Conservation (phyloP, 202 grass and related monocot genomes). For the Musa balbisiana region DNA sequence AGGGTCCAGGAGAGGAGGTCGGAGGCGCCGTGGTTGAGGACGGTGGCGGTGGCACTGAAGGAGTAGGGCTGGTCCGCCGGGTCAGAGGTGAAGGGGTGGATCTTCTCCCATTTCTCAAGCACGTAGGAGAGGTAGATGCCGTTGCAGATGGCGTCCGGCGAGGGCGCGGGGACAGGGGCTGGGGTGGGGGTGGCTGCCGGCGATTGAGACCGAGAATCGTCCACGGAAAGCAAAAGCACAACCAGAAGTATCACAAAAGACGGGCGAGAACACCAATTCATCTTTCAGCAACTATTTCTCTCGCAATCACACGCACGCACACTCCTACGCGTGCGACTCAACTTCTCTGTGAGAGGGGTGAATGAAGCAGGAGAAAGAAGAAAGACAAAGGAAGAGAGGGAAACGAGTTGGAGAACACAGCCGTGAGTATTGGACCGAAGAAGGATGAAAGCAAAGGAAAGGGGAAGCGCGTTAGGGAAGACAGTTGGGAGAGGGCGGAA, state of each 20-base stretch:
- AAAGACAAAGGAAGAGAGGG: too few species aligned
- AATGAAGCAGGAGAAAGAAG: too few species aligned
- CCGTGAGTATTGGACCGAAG: slow-evolving; percentile 24
- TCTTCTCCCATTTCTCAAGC: slow-evolving; percentile 28
- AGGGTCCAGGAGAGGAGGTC: slow-evolving; percentile 63
- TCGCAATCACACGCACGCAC: too few species aligned
- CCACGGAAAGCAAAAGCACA: slow-evolving; percentile 30
- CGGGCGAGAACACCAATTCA: slow-evolving; percentile 21
- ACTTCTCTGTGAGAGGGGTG: neutral
- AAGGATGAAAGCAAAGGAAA: slow-evolving; percentile 29
- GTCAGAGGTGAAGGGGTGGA: slow-evolving; percentile 58
- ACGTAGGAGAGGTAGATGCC: slow-evolving; percentile 59
- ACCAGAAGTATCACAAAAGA: slow-evolving; percentile 13
- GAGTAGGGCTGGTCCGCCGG: slow-evolving; percentile 53
- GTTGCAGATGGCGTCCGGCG: slow-evolving; percentile 62
- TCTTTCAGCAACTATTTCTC: neutral
- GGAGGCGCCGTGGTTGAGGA: slow-evolving; percentile 59
- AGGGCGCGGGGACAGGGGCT: slow-evolving; percentile 31
- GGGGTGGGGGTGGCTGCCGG: neutral
- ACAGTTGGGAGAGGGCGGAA: neutral
- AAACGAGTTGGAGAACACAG: neutral
- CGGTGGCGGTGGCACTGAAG: slow-evolving; percentile 50
- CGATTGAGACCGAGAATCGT: neutral
- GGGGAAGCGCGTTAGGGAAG: slow-evolving; percentile 27
- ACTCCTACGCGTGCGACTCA: neutral